Base-by-base conservation (phyloP, 2,329 filamentous ascomycete species). In the Bertia moriformis region DNA sequence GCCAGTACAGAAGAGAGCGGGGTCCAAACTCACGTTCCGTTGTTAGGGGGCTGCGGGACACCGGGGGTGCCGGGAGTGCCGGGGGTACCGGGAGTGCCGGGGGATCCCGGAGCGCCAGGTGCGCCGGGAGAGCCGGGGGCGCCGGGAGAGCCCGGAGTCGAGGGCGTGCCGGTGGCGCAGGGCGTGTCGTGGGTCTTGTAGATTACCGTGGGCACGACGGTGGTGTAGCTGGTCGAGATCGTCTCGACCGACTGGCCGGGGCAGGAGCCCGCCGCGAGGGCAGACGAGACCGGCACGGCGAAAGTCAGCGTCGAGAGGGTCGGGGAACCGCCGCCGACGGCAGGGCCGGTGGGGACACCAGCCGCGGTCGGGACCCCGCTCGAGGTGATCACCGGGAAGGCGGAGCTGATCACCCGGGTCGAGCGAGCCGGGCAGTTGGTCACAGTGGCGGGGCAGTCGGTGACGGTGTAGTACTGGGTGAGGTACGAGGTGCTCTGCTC, bases 381-480 rank as follows among this genome's bases (percentile, higher is more conserved):
- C 29, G 38, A 40, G 29, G 43, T 40, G 42, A 42, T 37, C 39
- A 20, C 30, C 44, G 53, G 50, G 47, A 52, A 47, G 43, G 54
- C 45, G 44, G 48, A 49, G 39, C 50, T 51, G 39, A 45, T 33
- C 39, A 50, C 43, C 35, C 46, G 44, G 44, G 52, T 55, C 43
- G 49, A 48, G 39, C 40, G 57, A 44, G 58, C 62, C 41, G 67
- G 70, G 69, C 78, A 82, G 72, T 80, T 52, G 56, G 71, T 68
- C 52, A 79, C 72, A 44, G 65, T 65, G 38, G 72, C 61, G 42
- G 59, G 66, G 66, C 73, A 78, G 39, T 69, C 73, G 57, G 70
- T 78, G 67, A 78, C 62, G 59, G 73, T 78, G 48, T 71, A 61
- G 53, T 67, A 63, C 53, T 73, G 64, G 47, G 69, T 74, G 53